Base-by-base conservation (phyloP, 495 filamentous ascomycete genomes). In the Talaromyces trachyspermus region DNA sequence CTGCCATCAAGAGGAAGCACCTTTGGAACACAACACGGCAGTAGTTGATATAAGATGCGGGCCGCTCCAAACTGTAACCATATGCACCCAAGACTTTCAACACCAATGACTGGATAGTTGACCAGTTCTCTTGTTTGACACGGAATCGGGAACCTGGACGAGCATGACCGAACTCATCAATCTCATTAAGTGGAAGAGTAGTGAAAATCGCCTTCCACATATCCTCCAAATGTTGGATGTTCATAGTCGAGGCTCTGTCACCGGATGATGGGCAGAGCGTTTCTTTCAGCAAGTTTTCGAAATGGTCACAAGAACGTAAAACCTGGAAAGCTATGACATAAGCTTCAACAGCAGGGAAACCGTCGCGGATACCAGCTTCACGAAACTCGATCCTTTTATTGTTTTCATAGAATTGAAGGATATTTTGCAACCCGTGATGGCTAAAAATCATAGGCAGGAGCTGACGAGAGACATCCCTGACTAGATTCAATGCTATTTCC, bases 31-130 rank as follows among this genome's bases (percentile, higher is more conserved):
- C 57, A 5, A 79, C 74, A 38, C 86, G 79, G 52, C 85, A 84
- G 54, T 98, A 97, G 18, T 77, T 76, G 56, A 94, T 95, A 64
- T 89, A 84, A 32, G 78, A 79, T 2, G 84, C 64, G 3, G 77
- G 64, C 3, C 70, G 63, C 15, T 59, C 45, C 17, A 62, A 68
- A 43, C 80, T 81, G 2, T 65, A 54, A 7, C 75, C 63, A 54
- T 89, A 91, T n/a, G 81, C 52, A 26, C 74, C 60, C 25, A 95
- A 77, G 6, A 85, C 72, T 1, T 81, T 79, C 38, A 64, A 70
- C 14, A 94, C 43, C 24, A 95, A 59, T 23, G 58, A 65, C 54
- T 87, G 85, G 1, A 88, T 75, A 4, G 84, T 54, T 9, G 52
- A 50, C 92, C 92, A 98, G 26, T 88, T 85, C 46, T 91, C 86